Evolutionary conservation across 164 flowering plant species (phyloP), one percentile per base, ranked within the genome.

Genomic region (Nymphaea thermarum): DNA sequence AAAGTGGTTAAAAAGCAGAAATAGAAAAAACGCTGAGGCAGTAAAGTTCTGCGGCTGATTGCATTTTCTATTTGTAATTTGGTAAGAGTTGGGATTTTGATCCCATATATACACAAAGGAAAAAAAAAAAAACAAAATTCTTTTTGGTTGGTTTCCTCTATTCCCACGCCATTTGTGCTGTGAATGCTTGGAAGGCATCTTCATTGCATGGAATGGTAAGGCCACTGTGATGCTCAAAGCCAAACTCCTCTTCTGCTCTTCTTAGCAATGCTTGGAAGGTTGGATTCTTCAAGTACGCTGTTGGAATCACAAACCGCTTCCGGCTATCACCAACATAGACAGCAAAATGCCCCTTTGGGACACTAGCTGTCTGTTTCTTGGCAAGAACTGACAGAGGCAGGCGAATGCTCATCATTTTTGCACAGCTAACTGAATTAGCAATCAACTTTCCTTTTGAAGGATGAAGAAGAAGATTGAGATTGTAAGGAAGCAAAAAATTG

Each of bases 191-290:
- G 66, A 86, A 86, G 63, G 60, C 77, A 15, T 64, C 71, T 76
- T 85, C 89, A 3, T 84, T 83, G 63, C 87, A 86, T 53, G 86
- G 90, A 61, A 86, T 74, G 7, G 81, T 81, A 10, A 86, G 70
- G 2, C 87, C 90, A 83, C 76, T 82, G 44, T 81, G 82, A 53
- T 86, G 85, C 43, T 76, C 70, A 44, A 82, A 84, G 2, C 90
- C 90, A 42, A 75, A 85, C 70, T 85, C 87, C 70, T 85, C 89
- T 36, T 79, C 89, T 5, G 89, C 82, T 68, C 74, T 63, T 64
- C 71, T 80, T n/a, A 86, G 81, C 43, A 84, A 73, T 36, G 14
- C 60, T 47, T 81, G 84, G 36, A 86, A 84, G 71, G 74, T 70
- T 0, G 84, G 82, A 44, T 70, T 74, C 10, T 44, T 64, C 66